Conservation (phyloP, 208 protist genomes). For the Acanthamoeba royreba region DNA sequence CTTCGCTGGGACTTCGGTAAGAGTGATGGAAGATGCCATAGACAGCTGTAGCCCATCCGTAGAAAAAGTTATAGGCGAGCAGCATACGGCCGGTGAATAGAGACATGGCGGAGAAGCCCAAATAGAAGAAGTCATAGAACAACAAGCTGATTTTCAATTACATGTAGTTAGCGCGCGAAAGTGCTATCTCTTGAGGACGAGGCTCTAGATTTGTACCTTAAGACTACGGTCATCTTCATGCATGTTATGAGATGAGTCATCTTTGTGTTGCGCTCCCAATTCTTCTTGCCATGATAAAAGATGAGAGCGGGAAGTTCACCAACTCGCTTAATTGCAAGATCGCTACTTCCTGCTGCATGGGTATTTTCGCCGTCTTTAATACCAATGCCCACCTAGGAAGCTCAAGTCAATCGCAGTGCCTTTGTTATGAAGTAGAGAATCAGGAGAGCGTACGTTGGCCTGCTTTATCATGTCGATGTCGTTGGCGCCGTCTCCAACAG, state of each 20-base stretch:
- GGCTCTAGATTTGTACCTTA: not conserved
- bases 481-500: slow-evolving; percentile 42
- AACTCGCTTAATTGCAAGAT: slow-evolving; percentile 44
- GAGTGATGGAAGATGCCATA: slow-evolving; percentile 51
- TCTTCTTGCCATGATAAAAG: slow-evolving; percentile 46
- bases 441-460: too few species aligned
- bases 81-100: slow-evolving; percentile 40
- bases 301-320: slow-evolving; percentile 29
- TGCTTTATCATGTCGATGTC: slow-evolving; percentile 55
- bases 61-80: slow-evolving; percentile 50
- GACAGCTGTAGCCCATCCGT: slow-evolving; percentile 40
- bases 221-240: slow-evolving; percentile 53
- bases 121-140: slow-evolving; percentile 43
- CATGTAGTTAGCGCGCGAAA: too few species aligned
- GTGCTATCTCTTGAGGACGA: too few species aligned
- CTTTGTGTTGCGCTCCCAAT: slow-evolving; percentile 42
- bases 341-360: slow-evolving; percentile 42
- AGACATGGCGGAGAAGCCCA: not conserved
- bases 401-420: too few species aligned
- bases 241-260: slow-evolving; percentile 47
- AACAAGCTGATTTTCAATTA: slow-evolving; percentile 8
- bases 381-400: slow-evolving; percentile 39
- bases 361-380: slow-evolving; percentile 50
- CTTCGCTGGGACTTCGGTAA: not conserved
- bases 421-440: too few species aligned